A percentile compares a stretch with the other conserved stretches of the same genome.
phyloP scores from a whole-genome alignment of 1,139 yeast species.

The Suhomyces atakaporum region DNA sequence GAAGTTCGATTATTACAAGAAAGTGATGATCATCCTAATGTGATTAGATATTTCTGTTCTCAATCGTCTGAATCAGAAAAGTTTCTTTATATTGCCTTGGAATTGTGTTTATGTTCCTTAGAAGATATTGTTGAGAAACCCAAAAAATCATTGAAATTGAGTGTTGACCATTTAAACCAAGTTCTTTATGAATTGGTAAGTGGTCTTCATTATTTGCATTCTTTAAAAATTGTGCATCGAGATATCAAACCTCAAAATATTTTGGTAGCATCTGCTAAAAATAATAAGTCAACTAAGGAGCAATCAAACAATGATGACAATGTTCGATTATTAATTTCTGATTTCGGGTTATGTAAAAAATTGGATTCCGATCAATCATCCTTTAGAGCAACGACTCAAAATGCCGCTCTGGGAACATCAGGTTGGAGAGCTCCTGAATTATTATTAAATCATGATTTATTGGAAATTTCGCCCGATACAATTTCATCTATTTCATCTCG shows the following conservation, averaged over 20 bases:
- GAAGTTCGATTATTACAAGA: constrained; percentile 87
- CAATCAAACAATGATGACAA: constrained; percentile 13
- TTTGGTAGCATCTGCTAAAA: constrained; percentile 71
- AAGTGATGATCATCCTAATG: constrained; percentile 96
- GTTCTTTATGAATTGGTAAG: constrained; percentile 76
- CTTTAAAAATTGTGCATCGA: constrained; percentile 89
- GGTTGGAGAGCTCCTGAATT: constrained; percentile 99
- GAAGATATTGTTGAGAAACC: constrained; percentile 77
- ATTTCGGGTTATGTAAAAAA: constrained; percentile 92
- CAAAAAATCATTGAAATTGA: constrained; percentile 20
- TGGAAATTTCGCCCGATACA: constrained; percentile 45
- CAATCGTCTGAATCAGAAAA: constrained; percentile 72
- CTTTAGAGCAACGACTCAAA: constrained; percentile 86
- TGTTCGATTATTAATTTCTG: constrained; percentile 80
- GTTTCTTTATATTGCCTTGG: constrained; percentile 90
- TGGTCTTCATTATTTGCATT: constrained; percentile 86
- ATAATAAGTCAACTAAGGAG: constrained; percentile 11
- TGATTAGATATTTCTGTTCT: constrained; percentile 87
- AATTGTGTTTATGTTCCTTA: constrained; percentile 83
- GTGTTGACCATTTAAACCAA: constrained; percentile 41
- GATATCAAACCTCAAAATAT: constrained; percentile 97
- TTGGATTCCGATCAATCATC: constrained; percentile 91
- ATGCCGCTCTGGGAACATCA: constrained; percentile 89
- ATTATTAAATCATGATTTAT: constrained; percentile 47
- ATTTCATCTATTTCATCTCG: constrained; percentile 33